Conservation (phyloP, 495 filamentous ascomycete genomes). For the Durotheca rogersii region DNA sequence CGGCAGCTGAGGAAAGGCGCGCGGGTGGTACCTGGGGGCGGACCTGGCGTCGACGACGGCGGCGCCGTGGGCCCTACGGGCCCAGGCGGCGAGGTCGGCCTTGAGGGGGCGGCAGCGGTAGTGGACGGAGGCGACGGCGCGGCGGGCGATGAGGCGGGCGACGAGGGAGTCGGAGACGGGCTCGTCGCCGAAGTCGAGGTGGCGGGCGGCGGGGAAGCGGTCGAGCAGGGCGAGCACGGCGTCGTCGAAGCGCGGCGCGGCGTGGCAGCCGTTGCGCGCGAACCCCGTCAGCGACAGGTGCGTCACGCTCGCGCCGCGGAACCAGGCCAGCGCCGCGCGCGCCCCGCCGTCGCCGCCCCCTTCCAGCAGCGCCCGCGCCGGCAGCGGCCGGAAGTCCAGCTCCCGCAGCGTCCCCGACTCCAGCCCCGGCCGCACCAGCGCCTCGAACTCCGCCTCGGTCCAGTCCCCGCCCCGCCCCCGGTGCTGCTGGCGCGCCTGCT, state of each 20-base stretch:
- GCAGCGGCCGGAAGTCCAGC: constrained; percentile 23
- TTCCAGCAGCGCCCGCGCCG: background rate
- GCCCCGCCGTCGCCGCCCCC: background rate
- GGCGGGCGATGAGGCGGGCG: constrained; percentile 14
- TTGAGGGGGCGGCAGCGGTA: constrained; percentile 6
- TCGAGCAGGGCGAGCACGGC: constrained; percentile 5
- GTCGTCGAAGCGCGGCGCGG: constrained; percentile 4
- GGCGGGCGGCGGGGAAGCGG: constrained; percentile 30
- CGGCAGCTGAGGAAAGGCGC: no score
- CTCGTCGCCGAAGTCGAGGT: constrained; percentile 22
- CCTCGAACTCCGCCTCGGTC: background rate
- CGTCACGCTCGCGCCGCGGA: constrained; percentile 21
- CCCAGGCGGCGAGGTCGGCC: constrained; percentile 21
- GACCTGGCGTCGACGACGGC: constrained; percentile 5
- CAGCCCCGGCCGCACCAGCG: constrained; percentile 21
- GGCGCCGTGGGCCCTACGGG: constrained; percentile 9
- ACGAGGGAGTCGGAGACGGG: constrained; percentile 19
- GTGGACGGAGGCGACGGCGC: constrained; percentile 25
- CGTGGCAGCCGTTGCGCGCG: background rate
- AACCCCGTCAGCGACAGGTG: constrained; percentile 27
- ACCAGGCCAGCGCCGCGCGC: constrained; percentile 10
- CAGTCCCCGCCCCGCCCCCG: no score
- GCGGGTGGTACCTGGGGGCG: no score
- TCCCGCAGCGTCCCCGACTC: constrained; percentile 30
- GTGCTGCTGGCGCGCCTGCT: background rate